Evolutionary conservation across 108 stramenopile species (phyloP).

Genomic region (Cyclostephanos tholiformis): DNA sequence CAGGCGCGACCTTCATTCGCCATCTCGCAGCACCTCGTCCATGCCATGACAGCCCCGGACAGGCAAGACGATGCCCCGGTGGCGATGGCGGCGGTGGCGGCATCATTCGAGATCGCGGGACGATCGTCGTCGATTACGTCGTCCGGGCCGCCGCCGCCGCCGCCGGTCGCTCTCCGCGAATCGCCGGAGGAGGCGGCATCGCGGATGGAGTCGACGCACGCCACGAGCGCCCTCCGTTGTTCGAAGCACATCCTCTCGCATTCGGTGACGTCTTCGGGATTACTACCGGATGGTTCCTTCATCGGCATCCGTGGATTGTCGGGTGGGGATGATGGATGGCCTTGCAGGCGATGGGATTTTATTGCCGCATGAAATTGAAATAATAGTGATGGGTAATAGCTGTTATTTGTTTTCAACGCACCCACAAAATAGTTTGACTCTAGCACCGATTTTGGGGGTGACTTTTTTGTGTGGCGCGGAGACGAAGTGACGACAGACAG

Average conservation of each 20-base stretch:
- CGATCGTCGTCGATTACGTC: background rate
- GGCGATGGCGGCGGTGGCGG: background rate
- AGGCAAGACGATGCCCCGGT: slow-evolving; percentile 26
- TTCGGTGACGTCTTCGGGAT: slow-evolving; percentile 9
- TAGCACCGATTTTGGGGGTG: too few relatives aligned
- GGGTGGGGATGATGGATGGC: background rate
- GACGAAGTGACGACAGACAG: too few relatives aligned
- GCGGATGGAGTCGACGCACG: slow-evolving; percentile 46
- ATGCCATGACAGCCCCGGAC: slow-evolving; percentile 38
- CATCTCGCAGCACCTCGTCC: slow-evolving; percentile 50
- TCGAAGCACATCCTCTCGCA: slow-evolving; percentile 31
- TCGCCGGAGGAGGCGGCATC: slow-evolving; percentile 5
- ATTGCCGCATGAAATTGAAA: too few relatives aligned
- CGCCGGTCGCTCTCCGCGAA: too few relatives aligned
- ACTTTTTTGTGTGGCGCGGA: too few relatives aligned
- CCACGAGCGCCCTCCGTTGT: slow-evolving; percentile 25
- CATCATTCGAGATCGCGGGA: background rate
- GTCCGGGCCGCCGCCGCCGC: too few relatives aligned
- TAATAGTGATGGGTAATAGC: too few relatives aligned
- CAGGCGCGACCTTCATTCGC: slow-evolving; percentile 29
- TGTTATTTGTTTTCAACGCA: too few relatives aligned
- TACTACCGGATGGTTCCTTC: background rate
- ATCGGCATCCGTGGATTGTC: background rate
- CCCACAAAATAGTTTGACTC: too few relatives aligned
- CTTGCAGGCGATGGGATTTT: too few relatives aligned